These are phyloP conservation scores for Peniophora sp. DNA, from an alignment of 1,284 basidiomycete genomes.

Conservation along the genomic window DNA sequence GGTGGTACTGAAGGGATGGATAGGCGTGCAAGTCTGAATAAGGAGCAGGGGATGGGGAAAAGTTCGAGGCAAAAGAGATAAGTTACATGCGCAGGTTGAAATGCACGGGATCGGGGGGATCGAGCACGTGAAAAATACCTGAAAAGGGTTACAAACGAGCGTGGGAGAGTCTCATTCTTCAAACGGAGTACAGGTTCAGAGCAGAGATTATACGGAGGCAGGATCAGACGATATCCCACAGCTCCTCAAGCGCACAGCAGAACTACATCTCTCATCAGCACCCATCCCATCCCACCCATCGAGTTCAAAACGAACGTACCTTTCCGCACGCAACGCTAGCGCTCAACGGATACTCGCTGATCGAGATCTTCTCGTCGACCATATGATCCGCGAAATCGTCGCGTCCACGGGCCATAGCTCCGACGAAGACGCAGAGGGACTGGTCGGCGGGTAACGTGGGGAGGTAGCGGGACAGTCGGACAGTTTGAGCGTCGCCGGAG, in stretches of 20 bases:
- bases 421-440: slow-evolving; percentile 91
- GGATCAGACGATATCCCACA: slow-evolving; percentile 30
- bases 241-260: slow-evolving; percentile 31
- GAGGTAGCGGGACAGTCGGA: slow-evolving; percentile 80
- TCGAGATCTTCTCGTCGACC: slow-evolving; percentile 95
- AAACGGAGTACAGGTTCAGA: slow-evolving; percentile 4
- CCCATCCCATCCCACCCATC: background rate
- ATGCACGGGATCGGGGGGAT: slow-evolving; percentile 16
- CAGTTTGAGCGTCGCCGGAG: slow-evolving; percentile 84
- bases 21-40: no score
- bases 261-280: slow-evolving; percentile 18
- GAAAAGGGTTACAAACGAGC: slow-evolving; percentile 1
- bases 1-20: no score
- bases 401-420: slow-evolving; percentile 92
- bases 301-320: slow-evolving; percentile 35
- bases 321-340: slow-evolving; percentile 97
- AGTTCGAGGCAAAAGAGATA: slow-evolving; percentile 8
- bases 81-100: slow-evolving; percentile 29
- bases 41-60: no score
- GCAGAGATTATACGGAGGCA: background rate
- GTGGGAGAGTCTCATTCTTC: slow-evolving; percentile 1
- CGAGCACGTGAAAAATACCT: slow-evolving; percentile 2
- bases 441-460: slow-evolving; percentile 80
- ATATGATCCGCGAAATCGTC: slow-evolving; percentile 98
- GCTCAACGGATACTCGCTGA: slow-evolving; percentile 91